Evolutionary conservation across 1,284 basidiomycete genomes (phyloP).

Genomic region (Ustilago crameri): DNA sequence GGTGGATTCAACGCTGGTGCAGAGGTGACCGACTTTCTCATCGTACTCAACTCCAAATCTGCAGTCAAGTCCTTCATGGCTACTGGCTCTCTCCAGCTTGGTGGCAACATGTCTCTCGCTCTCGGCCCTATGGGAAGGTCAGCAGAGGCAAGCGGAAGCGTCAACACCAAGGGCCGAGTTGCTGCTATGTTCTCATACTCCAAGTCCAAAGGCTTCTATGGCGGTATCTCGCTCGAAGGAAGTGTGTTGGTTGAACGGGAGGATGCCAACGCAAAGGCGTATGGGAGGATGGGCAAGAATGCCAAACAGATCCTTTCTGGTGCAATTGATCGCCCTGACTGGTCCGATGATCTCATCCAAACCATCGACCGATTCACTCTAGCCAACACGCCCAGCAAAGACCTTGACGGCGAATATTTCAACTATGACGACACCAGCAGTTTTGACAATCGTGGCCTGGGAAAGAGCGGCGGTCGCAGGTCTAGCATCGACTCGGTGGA

Average conservation of each 20-base stretch:
- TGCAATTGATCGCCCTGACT: conserved; percentile 50
- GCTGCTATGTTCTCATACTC: conserved; percentile 93
- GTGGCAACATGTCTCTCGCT: conserved; percentile 76
- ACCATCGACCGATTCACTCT: conserved; percentile 57
- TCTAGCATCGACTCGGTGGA: conserved; percentile 39
- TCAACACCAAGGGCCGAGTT: conserved; percentile 86
- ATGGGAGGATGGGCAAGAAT: conserved; percentile 52
- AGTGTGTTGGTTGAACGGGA: conserved; percentile 94
- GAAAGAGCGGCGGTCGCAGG: conserved; percentile 28
- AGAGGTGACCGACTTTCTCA: conserved; percentile 92
- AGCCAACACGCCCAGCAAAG: conserved; percentile 45
- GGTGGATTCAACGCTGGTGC: conserved; percentile 84
- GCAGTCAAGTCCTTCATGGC: conserved; percentile 89
- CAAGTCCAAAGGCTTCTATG: conserved; percentile 91
- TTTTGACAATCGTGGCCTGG: conserved; percentile 28
- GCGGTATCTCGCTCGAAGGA: conserved; percentile 86
- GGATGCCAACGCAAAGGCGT: conserved; percentile 72
- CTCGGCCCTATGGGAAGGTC: conserved; percentile 93
- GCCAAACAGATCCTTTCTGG: conserved; percentile 63
- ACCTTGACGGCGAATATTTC: conserved; percentile 47
- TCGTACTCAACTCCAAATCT: conserved; percentile 85
- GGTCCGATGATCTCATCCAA: conserved; percentile 40
- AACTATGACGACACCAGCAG: conserved; percentile 45
- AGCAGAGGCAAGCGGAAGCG: conserved; percentile 87
- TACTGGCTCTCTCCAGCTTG: conserved; percentile 85